These are phyloP conservation scores for Adiantum capillusveneris DNA, from an alignment of 75 land plant species.

Conservation along the genomic window DNA sequence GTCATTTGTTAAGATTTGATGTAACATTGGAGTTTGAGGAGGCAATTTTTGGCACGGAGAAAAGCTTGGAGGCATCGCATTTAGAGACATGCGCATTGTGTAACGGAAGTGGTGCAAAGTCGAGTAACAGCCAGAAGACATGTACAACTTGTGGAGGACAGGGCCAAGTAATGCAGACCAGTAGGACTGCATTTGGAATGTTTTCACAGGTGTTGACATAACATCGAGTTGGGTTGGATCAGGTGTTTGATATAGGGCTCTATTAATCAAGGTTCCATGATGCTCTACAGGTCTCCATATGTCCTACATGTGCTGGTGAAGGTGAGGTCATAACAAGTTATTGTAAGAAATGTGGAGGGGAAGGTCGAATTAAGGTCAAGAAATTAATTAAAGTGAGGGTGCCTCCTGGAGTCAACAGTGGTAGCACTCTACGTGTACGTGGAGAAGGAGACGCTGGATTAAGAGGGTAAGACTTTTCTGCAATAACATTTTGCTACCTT, in stretches of 20 bases:
- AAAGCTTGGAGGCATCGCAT: constrained; percentile 79
- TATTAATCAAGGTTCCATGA: too few species aligned
- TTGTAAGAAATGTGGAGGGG: constrained; percentile 87
- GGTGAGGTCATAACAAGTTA: constrained; percentile 82
- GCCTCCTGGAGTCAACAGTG: constrained; percentile 88
- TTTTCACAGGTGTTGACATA: constrained; percentile 72
- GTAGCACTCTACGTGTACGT: constrained; percentile 85
- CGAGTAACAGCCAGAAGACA: constrained; percentile 63
- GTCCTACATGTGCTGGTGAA: constrained; percentile 85
- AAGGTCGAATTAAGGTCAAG: constrained; percentile 69
- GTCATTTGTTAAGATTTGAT: constrained; percentile 54
- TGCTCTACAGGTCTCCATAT: constrained; percentile 72
- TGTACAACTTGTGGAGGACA: constrained; percentile 95
- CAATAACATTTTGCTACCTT: not conserved
- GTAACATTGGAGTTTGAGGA: constrained; percentile 70
- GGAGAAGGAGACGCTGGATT: constrained; percentile 98
- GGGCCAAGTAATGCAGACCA: constrained; percentile 97
- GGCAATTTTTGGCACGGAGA: constrained; percentile 88
- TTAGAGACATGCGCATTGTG: constrained; percentile 79
- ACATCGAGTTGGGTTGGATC: too few species aligned
- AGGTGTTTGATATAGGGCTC: too few species aligned
- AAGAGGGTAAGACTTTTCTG: constrained; percentile 51
- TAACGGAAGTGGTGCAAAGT: constrained; percentile 75
- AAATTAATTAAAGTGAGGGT: constrained; percentile 79
- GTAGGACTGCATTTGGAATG: constrained; percentile 88